phyloP scores from a whole-genome alignment of 2,329 filamentous ascomycete species.

The Pestalotiopsis sp. region DNA sequence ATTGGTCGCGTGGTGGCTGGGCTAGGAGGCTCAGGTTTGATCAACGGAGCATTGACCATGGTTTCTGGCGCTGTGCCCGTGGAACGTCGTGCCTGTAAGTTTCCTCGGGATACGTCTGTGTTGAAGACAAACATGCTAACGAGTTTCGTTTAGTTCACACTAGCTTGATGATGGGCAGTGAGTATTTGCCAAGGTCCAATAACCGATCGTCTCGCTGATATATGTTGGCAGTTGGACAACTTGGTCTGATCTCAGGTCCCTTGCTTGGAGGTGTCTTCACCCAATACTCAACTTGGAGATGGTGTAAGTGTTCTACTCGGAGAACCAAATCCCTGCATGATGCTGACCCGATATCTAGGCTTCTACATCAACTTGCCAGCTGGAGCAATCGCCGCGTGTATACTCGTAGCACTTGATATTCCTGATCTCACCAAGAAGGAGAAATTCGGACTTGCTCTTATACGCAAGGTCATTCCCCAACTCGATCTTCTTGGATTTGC shows the following conservation, averaged over 20 bases:
- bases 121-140: background rate
- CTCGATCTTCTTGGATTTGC: constrained; percentile 41
- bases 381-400: constrained; percentile 31
- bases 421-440: constrained; percentile 33
- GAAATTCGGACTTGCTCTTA: constrained; percentile 12
- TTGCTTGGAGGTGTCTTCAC: constrained; percentile 45
- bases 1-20: constrained; percentile 53
- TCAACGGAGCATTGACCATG: constrained; percentile 50
- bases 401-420: constrained; percentile 32
- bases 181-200: background rate
- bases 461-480: constrained; percentile 24
- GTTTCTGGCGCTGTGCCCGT: constrained; percentile 37
- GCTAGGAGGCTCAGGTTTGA: constrained; percentile 46
- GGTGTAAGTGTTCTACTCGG: constrained; percentile 33
- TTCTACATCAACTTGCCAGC: constrained; percentile 48
- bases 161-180: constrained; percentile 17
- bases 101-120: background rate
- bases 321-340: background rate
- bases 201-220: background rate
- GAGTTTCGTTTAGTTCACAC: constrained; percentile 4
- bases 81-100: constrained; percentile 34
- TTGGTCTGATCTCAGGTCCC: constrained; percentile 46
- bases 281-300: constrained; percentile 41
- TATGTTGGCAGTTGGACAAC: constrained; percentile 29
- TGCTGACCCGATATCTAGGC: constrained; percentile 17